These are phyloP conservation scores for Xylariaceae sp. DNA, from an alignment of 2,329 filamentous ascomycete genomes.

Conservation along the genomic window DNA sequence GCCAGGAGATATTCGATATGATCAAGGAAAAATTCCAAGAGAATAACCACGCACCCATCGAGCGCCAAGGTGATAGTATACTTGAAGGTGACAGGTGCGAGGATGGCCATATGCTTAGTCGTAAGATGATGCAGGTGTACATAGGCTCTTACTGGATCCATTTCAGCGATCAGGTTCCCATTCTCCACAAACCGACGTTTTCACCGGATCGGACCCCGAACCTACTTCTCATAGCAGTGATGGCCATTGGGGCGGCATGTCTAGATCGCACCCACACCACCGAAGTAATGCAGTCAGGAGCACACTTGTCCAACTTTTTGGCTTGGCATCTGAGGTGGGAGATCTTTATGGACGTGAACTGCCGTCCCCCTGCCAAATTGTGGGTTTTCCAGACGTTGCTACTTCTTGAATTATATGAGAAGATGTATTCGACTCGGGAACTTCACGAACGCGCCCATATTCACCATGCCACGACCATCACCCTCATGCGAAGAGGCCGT, in stretches of 20 bases:
- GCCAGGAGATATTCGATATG: conserved; percentile 75
- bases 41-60: conserved; percentile 67
- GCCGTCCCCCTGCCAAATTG: conserved; percentile 85
- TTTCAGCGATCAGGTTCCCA: conserved; percentile 90
- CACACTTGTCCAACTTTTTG: conserved; percentile 81
- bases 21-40: conserved; percentile 81
- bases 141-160: conserved; percentile 92
- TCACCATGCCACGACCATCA: conserved; percentile 92
- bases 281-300: conserved; percentile 69
- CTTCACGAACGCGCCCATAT: conserved; percentile 94
- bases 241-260: conserved; percentile 87
- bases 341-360: conserved; percentile 87
- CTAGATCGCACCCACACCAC: conserved; percentile 77
- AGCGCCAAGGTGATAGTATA: conserved; percentile 71
- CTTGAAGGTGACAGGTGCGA: conserved; percentile 72
- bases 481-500: conserved; percentile 88
- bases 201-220: conserved; percentile 82
- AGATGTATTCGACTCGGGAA: conserved; percentile 91
- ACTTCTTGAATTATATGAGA: conserved; percentile 89
- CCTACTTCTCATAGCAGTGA: conserved; percentile 79
- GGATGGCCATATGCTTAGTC: conserved; percentile 66
- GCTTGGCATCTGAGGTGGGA: conserved; percentile 95
- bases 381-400: conserved; percentile 94
- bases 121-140: conserved; percentile 94
- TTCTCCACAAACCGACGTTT: conserved; percentile 92